Conservation (phyloP, 371 early-diverging fungal genomes). For the Entomophthora muscae region DNA sequence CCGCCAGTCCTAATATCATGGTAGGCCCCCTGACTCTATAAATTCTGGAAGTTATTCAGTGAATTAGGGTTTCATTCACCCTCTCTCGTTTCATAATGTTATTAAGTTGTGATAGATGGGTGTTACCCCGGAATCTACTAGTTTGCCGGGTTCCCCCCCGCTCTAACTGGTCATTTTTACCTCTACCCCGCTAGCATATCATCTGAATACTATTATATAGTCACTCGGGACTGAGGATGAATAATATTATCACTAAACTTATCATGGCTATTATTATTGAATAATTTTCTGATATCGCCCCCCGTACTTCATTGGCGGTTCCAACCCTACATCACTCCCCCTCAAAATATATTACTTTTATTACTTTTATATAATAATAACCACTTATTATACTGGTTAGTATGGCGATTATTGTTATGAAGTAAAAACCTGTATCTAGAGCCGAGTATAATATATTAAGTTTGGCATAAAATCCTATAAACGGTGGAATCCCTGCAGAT, state of each 20-base stretch:
- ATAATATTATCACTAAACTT: constrained; percentile 7
- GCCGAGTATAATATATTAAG: constrained; percentile 21
- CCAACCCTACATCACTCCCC: no score
- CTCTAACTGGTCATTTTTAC: no score
- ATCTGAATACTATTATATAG: constrained; percentile 9
- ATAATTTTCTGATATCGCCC: background rate
- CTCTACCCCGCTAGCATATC: no score
- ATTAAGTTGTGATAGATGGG: no score
- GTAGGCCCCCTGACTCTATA: no score
- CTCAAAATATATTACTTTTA: constrained; percentile 12
- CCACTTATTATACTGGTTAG: constrained; percentile 19
- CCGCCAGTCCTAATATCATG: no score
- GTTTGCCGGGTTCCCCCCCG: no score
- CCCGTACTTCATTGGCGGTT: background rate
- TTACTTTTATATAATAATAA: constrained; percentile 23
- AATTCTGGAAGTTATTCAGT: no score
- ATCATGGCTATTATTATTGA: background rate
- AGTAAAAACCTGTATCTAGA: constrained; percentile 16
- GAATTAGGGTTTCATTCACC: no score
- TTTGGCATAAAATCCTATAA: constrained; percentile 23
- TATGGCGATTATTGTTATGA: constrained; percentile 19
- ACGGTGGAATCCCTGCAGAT: constrained; percentile 15
- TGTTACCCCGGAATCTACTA: no score
- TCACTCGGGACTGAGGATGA: constrained; percentile 2
- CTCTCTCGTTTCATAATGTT: no score